Conservation (phyloP, 805 yeast species). For the Monosporozyma siamensis region DNA sequence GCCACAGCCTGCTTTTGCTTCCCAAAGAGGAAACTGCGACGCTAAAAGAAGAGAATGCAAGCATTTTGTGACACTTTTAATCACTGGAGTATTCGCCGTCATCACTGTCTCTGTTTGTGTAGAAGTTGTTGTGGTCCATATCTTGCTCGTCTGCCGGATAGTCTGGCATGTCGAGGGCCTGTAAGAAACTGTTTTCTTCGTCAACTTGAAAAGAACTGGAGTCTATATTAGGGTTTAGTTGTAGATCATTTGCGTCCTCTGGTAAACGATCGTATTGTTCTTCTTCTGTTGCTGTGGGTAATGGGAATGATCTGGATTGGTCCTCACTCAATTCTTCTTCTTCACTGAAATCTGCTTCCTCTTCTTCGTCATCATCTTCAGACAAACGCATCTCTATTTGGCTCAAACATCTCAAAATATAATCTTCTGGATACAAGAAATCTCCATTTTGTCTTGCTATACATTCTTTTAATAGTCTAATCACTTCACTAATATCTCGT, state of each 20-base stretch:
- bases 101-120: not conserved
- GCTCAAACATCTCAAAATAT: constrained; percentile 19
- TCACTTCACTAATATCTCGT: not conserved
- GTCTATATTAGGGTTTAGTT: not conserved
- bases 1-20: not conserved
- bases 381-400: constrained; percentile 17
- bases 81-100: not conserved
- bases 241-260: not conserved
- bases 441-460: constrained; percentile 10
- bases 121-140: not conserved
- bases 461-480: not conserved
- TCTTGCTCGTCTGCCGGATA: not conserved
- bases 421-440: constrained; percentile 15
- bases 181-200: constrained; percentile 4
- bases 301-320: not conserved
- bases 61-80: not conserved
- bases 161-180: constrained; percentile 1
- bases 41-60: not conserved
- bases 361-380: not conserved
- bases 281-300: constrained; percentile 1
- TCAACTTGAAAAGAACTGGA: not conserved
- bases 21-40: not conserved
- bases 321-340: not conserved
- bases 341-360: not conserved
- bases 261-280: not conserved